Evolutionary conservation across 2,329 filamentous ascomycete genomes (phyloP).

Genomic region (Apiospora kogelbergensis): DNA sequence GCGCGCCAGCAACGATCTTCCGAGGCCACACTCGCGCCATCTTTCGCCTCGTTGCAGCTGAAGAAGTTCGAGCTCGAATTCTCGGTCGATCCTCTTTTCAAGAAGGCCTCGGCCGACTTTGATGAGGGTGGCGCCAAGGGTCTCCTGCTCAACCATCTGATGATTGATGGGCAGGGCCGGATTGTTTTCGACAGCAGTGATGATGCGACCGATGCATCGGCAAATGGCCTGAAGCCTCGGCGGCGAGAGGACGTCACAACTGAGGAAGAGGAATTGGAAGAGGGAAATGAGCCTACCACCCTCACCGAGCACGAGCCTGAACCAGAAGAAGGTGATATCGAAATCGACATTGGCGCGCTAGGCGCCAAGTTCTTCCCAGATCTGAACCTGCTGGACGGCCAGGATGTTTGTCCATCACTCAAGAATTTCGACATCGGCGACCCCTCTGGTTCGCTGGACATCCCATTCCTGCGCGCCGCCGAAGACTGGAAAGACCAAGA

Average conservation of each 20-base stretch:
- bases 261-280: constrained; percentile 39
- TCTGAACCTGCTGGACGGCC: constrained; percentile 71
- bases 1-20: constrained; percentile 66
- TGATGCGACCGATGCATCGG: constrained; percentile 61
- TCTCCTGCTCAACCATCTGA: constrained; percentile 90
- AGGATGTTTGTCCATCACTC: constrained; percentile 92
- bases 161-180: constrained; percentile 85
- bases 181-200: constrained; percentile 99
- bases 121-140: constrained; percentile 98
- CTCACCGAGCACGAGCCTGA: constrained; percentile 42
- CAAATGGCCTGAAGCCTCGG: constrained; percentile 37
- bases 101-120: constrained; percentile 97
- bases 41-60: constrained; percentile 83
- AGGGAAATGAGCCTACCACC: constrained; percentile 34
- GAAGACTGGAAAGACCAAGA: constrained; percentile 81
- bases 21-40: constrained; percentile 88
- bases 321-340: constrained; percentile 57
- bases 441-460: constrained; percentile 78
- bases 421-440: constrained; percentile 93
- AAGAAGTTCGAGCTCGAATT: constrained; percentile 99
- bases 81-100: constrained; percentile 96
- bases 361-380: constrained; percentile 85
- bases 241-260: constrained; percentile 35
- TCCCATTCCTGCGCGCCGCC: constrained; percentile 86
- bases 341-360: constrained; percentile 77